phyloP scores from a whole-genome alignment of 2,329 filamentous ascomycete species.

The Trichoderma sp. region DNA sequence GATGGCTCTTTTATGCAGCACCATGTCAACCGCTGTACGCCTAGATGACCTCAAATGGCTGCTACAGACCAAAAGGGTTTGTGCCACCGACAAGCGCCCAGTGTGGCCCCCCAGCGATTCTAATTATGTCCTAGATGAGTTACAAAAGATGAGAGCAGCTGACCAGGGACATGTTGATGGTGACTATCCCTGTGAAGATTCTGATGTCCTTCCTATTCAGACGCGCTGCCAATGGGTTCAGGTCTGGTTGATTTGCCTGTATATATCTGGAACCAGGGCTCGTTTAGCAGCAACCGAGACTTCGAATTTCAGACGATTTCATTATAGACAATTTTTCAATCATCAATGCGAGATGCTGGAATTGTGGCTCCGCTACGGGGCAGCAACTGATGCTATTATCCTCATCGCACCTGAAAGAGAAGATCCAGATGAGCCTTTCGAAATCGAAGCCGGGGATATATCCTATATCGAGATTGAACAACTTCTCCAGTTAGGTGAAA shows the following conservation, averaged over 20 bases:
- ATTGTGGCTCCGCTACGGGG: background rate
- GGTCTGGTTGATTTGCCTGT: background rate
- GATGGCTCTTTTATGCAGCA: background rate
- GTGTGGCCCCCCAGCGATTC: background rate
- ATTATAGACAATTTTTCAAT: no score
- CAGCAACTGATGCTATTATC: background rate
- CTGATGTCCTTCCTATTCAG: rapidly evolving
- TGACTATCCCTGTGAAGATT: background rate
- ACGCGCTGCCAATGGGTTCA: background rate
- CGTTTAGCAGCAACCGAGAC: background rate
- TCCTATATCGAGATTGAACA: background rate
- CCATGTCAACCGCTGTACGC: no score
- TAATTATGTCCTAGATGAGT: no score
- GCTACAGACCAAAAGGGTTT: background rate
- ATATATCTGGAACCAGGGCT: background rate
- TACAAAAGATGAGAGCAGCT: no score
- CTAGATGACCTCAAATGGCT: background rate
- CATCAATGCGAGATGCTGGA: background rate
- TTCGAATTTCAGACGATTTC: background rate
- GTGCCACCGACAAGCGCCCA: background rate
- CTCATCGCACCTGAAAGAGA: background rate
- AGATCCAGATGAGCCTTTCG: no score
- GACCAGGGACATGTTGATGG: background rate
- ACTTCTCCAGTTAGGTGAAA: background rate
- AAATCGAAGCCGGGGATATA: background rate